Percentiles rank a stretch among this genome's conserved stretches.
These are phyloP conservation scores for Yamadazyma membranifaciens DNA, from an alignment of 1,139 yeast genomes.

Conservation along the genomic window DNA sequence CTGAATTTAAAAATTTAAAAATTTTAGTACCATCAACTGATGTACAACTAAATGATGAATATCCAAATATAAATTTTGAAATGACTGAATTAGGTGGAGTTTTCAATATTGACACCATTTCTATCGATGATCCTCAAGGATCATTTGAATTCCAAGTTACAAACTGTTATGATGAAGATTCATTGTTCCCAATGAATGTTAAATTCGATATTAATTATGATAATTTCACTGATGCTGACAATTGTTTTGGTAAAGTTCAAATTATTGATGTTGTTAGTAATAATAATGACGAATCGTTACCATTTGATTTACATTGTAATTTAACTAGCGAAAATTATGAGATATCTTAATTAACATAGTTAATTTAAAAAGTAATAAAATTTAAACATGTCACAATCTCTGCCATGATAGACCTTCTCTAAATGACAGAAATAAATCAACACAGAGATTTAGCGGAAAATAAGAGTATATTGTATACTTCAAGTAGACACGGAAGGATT, in stretches of 20 bases:
- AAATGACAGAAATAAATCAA: too few species aligned
- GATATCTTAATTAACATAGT: conserved; percentile 25
- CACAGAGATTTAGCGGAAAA: too few species aligned
- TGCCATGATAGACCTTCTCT: too few species aligned
- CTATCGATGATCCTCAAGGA: conserved; percentile 58
- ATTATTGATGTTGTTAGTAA: conserved; percentile 41
- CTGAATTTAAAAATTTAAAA: conserved; percentile 53
- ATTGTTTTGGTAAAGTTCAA: conserved; percentile 41
- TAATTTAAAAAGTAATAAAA: not conserved
- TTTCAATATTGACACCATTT: conserved; percentile 50
- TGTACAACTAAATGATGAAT: conserved; percentile 54
- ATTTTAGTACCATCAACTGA: conserved; percentile 64
- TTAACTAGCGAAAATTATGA: conserved; percentile 65
- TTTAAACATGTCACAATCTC: not conserved
- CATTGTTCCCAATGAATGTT: conserved; percentile 84
- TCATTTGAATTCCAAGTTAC: conserved; percentile 72
- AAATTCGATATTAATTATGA: conserved; percentile 39
- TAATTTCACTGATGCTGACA: conserved; percentile 38
- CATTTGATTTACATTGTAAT: conserved; percentile 67
- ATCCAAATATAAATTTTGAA: conserved; percentile 46
- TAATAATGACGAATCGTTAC: conserved; percentile 51
- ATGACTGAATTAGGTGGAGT: conserved; percentile 61
- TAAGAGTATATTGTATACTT: too few species aligned
- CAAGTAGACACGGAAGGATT: not conserved
- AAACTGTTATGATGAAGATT: conserved; percentile 64